Percentiles rank a stretch among this genome's conserved stretches.
Evolutionary conservation across 2,329 filamentous ascomycete genomes (phyloP).

Genomic region (Pseudocercospora vitis): DNA sequence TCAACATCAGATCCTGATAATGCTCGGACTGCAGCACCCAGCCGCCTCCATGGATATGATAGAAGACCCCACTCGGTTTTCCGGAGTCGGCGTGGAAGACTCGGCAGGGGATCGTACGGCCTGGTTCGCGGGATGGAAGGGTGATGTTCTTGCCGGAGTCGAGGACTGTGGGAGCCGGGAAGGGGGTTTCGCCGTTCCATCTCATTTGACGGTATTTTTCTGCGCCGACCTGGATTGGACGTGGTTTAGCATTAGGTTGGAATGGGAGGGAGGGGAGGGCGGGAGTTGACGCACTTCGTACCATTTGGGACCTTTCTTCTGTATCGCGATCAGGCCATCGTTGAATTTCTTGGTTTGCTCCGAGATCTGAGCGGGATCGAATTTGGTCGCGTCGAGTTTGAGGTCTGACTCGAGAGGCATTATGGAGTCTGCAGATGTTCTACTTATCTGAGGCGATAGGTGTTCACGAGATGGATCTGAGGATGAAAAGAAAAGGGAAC

Average conservation of each 20-base stretch:
- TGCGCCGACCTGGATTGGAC: slow-evolving; percentile 55
- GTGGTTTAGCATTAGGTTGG: too few species aligned
- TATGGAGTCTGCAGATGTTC: too few species aligned
- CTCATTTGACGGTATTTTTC: slow-evolving; percentile 56
- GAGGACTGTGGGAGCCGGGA: slow-evolving; percentile 45
- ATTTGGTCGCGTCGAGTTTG: slow-evolving; percentile 42
- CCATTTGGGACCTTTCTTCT: slow-evolving; percentile 50
- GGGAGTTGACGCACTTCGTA: slow-evolving; percentile 45
- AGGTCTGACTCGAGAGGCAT: slow-evolving; percentile 31
- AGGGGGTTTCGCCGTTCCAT: slow-evolving; percentile 53
- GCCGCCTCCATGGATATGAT: slow-evolving; percentile 58
- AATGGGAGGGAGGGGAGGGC: too few species aligned
- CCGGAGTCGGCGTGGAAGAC: slow-evolving; percentile 53
- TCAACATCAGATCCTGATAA: slow-evolving; percentile 50
- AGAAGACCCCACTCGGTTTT: slow-evolving; percentile 41
- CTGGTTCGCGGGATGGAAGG: slow-evolving; percentile 55
- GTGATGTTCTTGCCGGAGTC: slow-evolving; percentile 48
- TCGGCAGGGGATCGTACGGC: slow-evolving; percentile 54
- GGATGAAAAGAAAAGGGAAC: too few species aligned
- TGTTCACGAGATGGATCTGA: too few species aligned
- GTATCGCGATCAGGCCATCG: slow-evolving; percentile 45
- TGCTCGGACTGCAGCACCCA: slow-evolving; percentile 47
- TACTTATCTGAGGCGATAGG: too few species aligned
- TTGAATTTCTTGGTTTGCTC: slow-evolving; percentile 49
- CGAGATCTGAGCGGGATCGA: slow-evolving; percentile 43